These are phyloP conservation scores for Claviceps sorghi DNA, from an alignment of 2,329 filamentous ascomycete species.

Conservation along the genomic window DNA sequence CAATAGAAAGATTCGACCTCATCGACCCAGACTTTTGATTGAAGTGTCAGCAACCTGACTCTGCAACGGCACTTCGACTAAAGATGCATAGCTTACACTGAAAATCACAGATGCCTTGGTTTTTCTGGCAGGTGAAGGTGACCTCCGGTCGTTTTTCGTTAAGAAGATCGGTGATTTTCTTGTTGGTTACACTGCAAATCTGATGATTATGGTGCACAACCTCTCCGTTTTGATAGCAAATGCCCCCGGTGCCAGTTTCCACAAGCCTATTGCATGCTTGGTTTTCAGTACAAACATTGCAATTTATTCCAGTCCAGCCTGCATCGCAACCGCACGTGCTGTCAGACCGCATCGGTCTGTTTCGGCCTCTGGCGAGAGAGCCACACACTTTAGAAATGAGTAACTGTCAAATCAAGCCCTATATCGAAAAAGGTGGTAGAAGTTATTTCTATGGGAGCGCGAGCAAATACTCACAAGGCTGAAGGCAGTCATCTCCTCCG, in stretches of 20 bases:
- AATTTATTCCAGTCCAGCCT: constrained; percentile 94
- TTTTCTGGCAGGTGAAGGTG: constrained; percentile 78
- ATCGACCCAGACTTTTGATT: constrained; percentile 71
- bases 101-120: constrained; percentile 71
- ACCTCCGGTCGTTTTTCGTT: constrained; percentile 79
- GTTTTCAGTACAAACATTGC: constrained; percentile 81
- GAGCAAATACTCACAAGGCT: constrained; percentile 44
- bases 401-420: neutral
- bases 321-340: constrained; percentile 73
- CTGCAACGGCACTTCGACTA: neutral
- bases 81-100: constrained; percentile 51
- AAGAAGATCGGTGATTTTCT: constrained; percentile 77
- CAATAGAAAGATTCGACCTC: constrained; percentile 94
- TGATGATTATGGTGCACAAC: constrained; percentile 92
- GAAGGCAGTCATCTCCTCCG: constrained; percentile 82
- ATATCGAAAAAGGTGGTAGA: neutral
- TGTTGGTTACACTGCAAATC: constrained; percentile 94
- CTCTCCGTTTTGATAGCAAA: constrained; percentile 84
- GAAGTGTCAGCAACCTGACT: neutral
- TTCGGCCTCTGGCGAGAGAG: constrained; percentile 64
- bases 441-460: neutral
- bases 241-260: constrained; percentile 64
- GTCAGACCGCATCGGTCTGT: constrained; percentile 60
- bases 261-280: constrained; percentile 78
- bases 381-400: constrained; percentile 50